phyloP scores from a whole-genome alignment of 768 basidiomycete species.

The Tubosaeta brunneosetosa region DNA sequence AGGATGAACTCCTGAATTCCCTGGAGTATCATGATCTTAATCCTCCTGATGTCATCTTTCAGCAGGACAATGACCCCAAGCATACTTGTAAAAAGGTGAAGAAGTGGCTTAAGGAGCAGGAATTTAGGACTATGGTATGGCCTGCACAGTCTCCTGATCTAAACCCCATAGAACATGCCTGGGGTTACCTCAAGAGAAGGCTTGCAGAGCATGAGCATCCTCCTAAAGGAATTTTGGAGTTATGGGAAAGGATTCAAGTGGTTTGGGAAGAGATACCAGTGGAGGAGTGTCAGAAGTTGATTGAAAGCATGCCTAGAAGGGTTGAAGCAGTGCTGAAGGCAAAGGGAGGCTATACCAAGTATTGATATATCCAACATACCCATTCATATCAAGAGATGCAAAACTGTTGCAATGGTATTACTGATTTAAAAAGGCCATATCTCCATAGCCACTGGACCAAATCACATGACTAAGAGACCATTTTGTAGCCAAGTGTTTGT shows the following conservation, averaged over 20 bases:
- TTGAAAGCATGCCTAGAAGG: neutral
- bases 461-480: no score
- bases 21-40: neutral
- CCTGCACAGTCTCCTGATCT: slow-evolving; percentile 1
- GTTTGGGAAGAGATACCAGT: neutral
- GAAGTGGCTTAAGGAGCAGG: neutral
- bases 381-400: neutral
- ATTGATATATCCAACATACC: neutral
- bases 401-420: no score
- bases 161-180: neutral
- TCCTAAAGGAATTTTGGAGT: neutral
- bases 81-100: neutral
- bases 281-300: neutral
- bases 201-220: neutral
- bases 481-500: no score
- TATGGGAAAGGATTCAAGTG: neutral
- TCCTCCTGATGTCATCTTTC: neutral
- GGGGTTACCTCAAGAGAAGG: neutral
- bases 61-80: no score
- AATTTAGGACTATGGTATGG: no score
- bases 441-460: neutral
- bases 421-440: neutral
- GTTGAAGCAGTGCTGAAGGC: neutral
- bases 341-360: neutral
- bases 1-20: neutral